Evolutionary conservation across 2,329 filamentous ascomycete species (phyloP).

Genomic region (Lasiodiplodia sp.): DNA sequence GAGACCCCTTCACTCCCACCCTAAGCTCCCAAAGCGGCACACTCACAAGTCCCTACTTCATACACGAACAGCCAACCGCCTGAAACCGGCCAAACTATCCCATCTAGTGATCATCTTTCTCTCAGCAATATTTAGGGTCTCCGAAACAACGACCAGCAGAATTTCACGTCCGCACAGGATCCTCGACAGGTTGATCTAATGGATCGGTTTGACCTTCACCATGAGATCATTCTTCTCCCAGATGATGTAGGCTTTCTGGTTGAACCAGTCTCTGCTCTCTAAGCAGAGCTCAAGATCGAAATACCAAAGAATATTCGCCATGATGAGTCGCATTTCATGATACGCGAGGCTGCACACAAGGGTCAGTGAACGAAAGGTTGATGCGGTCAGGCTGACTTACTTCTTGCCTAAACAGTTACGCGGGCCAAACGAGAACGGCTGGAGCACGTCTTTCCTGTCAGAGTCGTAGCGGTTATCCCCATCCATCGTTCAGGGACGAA

Average conservation of each 20-base stretch:
- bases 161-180: no score
- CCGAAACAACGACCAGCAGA: no score
- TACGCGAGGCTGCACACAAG: slow-evolving; percentile 38
- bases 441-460: slow-evolving; percentile 45
- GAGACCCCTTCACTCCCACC: no score
- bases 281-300: slow-evolving; percentile 48
- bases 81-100: no score
- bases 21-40: no score
- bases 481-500: slow-evolving; percentile 55
- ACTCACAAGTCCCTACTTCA: no score
- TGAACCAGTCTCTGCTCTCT: slow-evolving; percentile 41
- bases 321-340: slow-evolving; percentile 52
- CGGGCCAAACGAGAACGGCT: slow-evolving; percentile 54
- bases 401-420: slow-evolving; percentile 50
- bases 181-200: not conserved
- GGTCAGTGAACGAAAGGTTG: not conserved
- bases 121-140: no score
- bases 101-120: no score
- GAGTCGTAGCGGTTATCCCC: slow-evolving; percentile 34
- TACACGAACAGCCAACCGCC: no score
- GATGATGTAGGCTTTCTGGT: slow-evolving; percentile 44
- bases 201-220: not conserved
- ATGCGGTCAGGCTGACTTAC: slow-evolving; percentile 35
- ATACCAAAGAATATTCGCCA: slow-evolving; percentile 45
- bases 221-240: slow-evolving; percentile 44